Evolutionary conservation across 2,329 filamentous ascomycete genomes (phyloP), one percentile per base, ranked within the genome.

Genomic region (Ophiobolus disseminans): DNA sequence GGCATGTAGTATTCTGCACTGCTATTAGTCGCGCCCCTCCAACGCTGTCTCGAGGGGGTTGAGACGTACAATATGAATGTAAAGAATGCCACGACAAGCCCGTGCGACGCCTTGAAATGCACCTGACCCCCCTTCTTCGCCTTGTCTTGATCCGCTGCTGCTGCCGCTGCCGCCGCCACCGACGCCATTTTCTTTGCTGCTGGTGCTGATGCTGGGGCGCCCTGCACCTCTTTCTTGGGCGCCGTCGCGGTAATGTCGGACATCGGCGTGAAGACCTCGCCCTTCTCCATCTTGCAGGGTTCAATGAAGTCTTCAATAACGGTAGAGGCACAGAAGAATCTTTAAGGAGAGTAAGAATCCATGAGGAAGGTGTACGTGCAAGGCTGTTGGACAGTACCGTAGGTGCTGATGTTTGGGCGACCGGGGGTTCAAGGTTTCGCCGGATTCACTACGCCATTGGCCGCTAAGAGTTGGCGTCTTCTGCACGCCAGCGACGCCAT

Each of bases 1-100:
- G 36, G 83, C 79, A 70, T 99, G 94, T 31, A 97, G 82, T 57
- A 82, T 65, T 55, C 85, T 87, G 60, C 16, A 19, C 9, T 25
- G 9, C 11, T 9, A n/a, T 47, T 28, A 47, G 44, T 20, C 11
- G 16, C 10, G 30, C 10, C n/a, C n/a, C n/a, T 3, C 13, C 9
- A 13, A 32, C 16, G 30, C 21, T 17, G 20, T 14, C 34, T 11
- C 5, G 20, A 5, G 17, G 20, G 8, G 14, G 2, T 17, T 19
- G 14, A 34, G 22, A 40, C 62, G 40, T 76, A 84, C 70, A 90
- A 75, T 68, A 92, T 76, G 79, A 86, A 86, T 30, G 79, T 69
- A 78, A 90, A 90, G 70, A 92, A 90, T 28, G 79, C 83, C 25
- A 86, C 76, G 10, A 82, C 60, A 32, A 82, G 71, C 21, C 75